Percentiles rank a stretch among this genome's conserved stretches.
Evolutionary conservation across 805 yeast species (phyloP).

Genomic region (Suhomyces tanzawaensis): DNA sequence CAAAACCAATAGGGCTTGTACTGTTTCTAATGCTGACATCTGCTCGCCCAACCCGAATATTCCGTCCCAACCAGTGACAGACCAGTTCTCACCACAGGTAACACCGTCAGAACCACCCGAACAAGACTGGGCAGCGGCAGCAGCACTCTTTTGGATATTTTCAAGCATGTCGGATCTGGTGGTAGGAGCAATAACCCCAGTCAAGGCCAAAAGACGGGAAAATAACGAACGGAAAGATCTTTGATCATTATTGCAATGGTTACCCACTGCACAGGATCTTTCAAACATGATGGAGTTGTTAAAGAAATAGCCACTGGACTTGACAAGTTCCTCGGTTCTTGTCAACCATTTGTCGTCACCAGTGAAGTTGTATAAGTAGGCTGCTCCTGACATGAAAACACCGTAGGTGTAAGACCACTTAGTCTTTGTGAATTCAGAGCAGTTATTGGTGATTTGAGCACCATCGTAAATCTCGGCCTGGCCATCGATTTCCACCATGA

Average conservation of each 20-base stretch:
- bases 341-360: constrained; percentile 43
- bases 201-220: constrained; percentile 59
- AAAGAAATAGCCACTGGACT: constrained; percentile 44
- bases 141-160: constrained; percentile 49
- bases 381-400: constrained; percentile 61
- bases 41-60: constrained; percentile 76
- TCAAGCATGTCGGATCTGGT: constrained; percentile 42
- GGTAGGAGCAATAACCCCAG: constrained; percentile 54
- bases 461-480: constrained; percentile 53
- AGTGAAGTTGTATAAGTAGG: constrained; percentile 65
- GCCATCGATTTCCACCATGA: constrained; percentile 12
- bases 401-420: constrained; percentile 77
- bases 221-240: constrained; percentile 71
- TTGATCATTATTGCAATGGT: constrained; percentile 70
- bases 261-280: constrained; percentile 52
- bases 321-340: constrained; percentile 35
- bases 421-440: constrained; percentile 46
- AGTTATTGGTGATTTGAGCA: constrained; percentile 48
- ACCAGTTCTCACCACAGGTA: constrained; percentile 79
- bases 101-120: constrained; percentile 79
- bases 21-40: constrained; percentile 67
- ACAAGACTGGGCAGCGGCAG: constrained; percentile 69
- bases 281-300: constrained; percentile 56
- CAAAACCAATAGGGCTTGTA: constrained; percentile 46
- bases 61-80: constrained; percentile 57